These are phyloP conservation scores for Penicillium italicum DNA, from an alignment of 2,329 filamentous ascomycete genomes.

Conservation along the genomic window DNA sequence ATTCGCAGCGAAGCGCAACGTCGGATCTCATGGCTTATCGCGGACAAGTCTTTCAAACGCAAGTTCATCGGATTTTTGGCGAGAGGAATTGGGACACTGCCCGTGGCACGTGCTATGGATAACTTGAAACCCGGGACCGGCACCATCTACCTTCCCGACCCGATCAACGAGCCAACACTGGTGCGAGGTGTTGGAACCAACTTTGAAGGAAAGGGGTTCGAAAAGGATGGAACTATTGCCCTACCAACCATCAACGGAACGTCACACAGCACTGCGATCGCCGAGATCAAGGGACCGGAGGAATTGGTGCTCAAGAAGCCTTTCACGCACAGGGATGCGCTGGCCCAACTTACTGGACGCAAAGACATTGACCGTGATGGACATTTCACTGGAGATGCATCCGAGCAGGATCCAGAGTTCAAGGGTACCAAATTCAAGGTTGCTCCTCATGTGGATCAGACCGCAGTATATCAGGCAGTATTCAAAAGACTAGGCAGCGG, in stretches of 20 bases:
- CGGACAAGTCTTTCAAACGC: slow-evolving; percentile 90
- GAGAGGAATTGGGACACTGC: slow-evolving; percentile 78
- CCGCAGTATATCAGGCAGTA: slow-evolving; percentile 87
- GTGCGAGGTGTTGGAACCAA: slow-evolving; percentile 76
- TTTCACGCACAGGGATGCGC: slow-evolving; percentile 71
- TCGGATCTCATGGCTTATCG: slow-evolving; percentile 87
- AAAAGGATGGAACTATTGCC: slow-evolving; percentile 78
- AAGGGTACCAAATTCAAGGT: slow-evolving; percentile 79
- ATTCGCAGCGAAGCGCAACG: slow-evolving; percentile 82
- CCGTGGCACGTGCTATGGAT: slow-evolving; percentile 91
- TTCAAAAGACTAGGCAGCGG: slow-evolving; percentile 77
- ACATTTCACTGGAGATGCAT: slow-evolving; percentile 55
- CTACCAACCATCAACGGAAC: slow-evolving; percentile 79
- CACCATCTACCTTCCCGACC: slow-evolving; percentile 83
- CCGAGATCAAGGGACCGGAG: slow-evolving; percentile 72
- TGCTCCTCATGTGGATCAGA: slow-evolving; percentile 91
- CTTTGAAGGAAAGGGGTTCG: slow-evolving; percentile 68
- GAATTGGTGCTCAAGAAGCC: slow-evolving; percentile 83
- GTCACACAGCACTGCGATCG: slow-evolving; percentile 78
- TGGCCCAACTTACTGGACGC: slow-evolving; percentile 78
- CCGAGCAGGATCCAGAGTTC: slow-evolving; percentile 57
- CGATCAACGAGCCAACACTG: slow-evolving; percentile 76
- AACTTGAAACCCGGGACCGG: slow-evolving; percentile 75
- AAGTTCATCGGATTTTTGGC: slow-evolving; percentile 85
- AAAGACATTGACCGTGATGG: slow-evolving; percentile 67